These are phyloP conservation scores for Colletotrichum lini DNA, from an alignment of 2,329 filamentous ascomycete genomes.

Conservation along the genomic window DNA sequence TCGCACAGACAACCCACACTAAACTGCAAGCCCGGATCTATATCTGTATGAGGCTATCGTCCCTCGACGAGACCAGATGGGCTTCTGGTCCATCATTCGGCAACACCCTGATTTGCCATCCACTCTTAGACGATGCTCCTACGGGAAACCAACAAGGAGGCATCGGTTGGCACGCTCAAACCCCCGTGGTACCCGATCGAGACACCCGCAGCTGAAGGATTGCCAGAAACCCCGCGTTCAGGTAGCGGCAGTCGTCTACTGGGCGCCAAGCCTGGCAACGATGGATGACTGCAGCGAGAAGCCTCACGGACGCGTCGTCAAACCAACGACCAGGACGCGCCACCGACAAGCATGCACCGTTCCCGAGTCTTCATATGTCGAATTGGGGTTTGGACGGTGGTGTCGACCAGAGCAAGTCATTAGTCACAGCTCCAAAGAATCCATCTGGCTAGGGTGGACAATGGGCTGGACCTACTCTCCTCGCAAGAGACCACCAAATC, in stretches of 20 bases:
- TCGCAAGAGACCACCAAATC: slow-evolving; percentile 20
- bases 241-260: slow-evolving; percentile 8
- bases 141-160: slow-evolving; percentile 3
- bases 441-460: background rate
- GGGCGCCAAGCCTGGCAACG: background rate
- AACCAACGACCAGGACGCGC: slow-evolving; percentile 27
- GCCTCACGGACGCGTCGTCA: slow-evolving; percentile 24
- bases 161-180: slow-evolving; percentile 14
- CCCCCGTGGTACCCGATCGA: slow-evolving; percentile 16
- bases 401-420: background rate
- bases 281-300: slow-evolving; percentile 31
- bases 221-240: slow-evolving; percentile 21
- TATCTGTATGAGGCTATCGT: slow-evolving; percentile 15
- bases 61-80: slow-evolving; percentile 6
- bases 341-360: slow-evolving; percentile 17
- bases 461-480: slow-evolving; percentile 13
- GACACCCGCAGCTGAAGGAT: slow-evolving; percentile 34
- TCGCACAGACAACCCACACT: slow-evolving; percentile 10
- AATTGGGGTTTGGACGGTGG: slow-evolving; percentile 6
- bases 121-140: slow-evolving; percentile 3
- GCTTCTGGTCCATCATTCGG: background rate
- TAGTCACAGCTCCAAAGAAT: slow-evolving; percentile 4
- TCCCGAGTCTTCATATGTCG: slow-evolving; percentile 12
- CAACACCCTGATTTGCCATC: slow-evolving; percentile 26
- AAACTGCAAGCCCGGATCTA: background rate